Evolutionary conservation across 805 yeast genomes (phyloP).

Genomic region (Danielozyma ontarioensis): DNA sequence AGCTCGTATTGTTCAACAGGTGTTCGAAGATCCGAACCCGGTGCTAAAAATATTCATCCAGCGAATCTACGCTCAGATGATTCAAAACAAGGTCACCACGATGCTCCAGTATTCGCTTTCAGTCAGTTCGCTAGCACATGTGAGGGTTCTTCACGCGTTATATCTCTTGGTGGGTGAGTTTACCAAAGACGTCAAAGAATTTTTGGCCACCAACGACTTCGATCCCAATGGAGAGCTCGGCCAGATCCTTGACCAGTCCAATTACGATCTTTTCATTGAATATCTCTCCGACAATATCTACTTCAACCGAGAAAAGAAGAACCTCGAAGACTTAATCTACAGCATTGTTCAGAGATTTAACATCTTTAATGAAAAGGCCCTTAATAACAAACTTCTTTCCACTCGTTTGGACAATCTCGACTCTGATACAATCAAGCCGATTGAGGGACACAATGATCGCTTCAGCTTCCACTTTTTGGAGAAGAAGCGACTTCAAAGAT

Average conservation of each 20-base stretch:
- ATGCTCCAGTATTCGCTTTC: constrained; percentile 60
- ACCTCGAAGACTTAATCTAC: constrained; percentile 51
- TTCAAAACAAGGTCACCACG: constrained; percentile 51
- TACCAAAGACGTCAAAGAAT: constrained; percentile 60
- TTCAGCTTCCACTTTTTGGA: constrained; percentile 31
- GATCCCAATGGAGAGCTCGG: constrained; percentile 43
- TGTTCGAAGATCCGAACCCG: constrained; percentile 64
- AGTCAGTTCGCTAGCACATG: constrained; percentile 62
- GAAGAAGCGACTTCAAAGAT: constrained; percentile 44
- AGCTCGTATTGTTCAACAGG: constrained; percentile 65
- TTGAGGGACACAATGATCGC: constrained; percentile 15
- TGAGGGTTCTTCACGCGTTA: constrained; percentile 68
- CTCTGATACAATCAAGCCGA: constrained; percentile 14
- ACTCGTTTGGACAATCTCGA: constrained; percentile 33
- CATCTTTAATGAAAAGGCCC: constrained; percentile 26
- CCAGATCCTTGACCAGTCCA: constrained; percentile 61
- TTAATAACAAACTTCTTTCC: constrained; percentile 30
- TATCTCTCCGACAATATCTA: constrained; percentile 64
- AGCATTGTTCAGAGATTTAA: constrained; percentile 43
- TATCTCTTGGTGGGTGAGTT: constrained; percentile 54
- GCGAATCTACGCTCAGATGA: constrained; percentile 70
- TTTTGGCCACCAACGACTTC: constrained; percentile 43
- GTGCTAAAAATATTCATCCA: constrained; percentile 70
- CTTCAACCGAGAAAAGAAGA: constrained; percentile 65
- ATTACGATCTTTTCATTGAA: constrained; percentile 67